A percentile compares a stretch with the other conserved stretches of the same genome.
phyloP scores from a whole-genome alignment of 495 filamentous ascomycete genomes.

The Xylaria longipes region DNA sequence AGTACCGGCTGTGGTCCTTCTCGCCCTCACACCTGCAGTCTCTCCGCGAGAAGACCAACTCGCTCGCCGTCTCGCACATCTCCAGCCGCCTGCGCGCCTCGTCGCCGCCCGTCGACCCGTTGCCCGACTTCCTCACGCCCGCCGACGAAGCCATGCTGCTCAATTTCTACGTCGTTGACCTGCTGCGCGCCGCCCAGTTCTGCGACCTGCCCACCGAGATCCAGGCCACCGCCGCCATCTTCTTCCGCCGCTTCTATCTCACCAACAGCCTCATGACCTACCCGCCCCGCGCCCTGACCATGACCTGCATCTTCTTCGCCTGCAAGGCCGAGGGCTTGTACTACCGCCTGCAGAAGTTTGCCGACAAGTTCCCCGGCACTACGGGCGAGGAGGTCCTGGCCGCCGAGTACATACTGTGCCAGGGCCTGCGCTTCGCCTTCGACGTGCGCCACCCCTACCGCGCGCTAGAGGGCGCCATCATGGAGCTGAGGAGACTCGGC shows the following conservation, averaged over 20 bases:
- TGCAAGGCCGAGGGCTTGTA: constrained; percentile 90
- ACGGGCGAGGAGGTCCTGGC: constrained; percentile 80
- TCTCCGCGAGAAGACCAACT: constrained; percentile 77
- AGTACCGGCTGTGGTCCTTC: constrained; percentile 94
- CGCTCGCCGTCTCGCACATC: constrained; percentile 73
- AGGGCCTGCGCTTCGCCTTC: constrained; percentile 91
- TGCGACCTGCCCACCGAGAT: constrained; percentile 82
- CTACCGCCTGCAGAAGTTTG: constrained; percentile 68
- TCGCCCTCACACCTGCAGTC: constrained; percentile 71
- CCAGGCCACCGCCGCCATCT: constrained; percentile 88
- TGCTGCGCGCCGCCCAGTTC: constrained; percentile 75
- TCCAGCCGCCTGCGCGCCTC: constrained; percentile 50
- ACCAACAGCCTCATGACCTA: constrained; percentile 95
- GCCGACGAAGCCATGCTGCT: constrained; percentile 86
- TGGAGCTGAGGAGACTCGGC: constrained; percentile 71
- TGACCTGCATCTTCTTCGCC: constrained; percentile 86
- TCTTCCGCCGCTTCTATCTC: constrained; percentile 92
- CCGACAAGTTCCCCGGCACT: constrained; percentile 64
- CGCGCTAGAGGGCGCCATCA: constrained; percentile 80
- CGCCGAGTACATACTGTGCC: constrained; percentile 88
- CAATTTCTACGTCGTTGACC: constrained; percentile 76
- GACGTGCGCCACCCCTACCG: constrained; percentile 92
- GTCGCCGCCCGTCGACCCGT: constrained; percentile 40
- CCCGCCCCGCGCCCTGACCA: constrained; percentile 83
- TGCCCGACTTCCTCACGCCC: constrained; percentile 75